Evolutionary conservation across 1,139 yeast genomes (phyloP).

Genomic region (Lodderomyces pseudojiufengensis): DNA sequence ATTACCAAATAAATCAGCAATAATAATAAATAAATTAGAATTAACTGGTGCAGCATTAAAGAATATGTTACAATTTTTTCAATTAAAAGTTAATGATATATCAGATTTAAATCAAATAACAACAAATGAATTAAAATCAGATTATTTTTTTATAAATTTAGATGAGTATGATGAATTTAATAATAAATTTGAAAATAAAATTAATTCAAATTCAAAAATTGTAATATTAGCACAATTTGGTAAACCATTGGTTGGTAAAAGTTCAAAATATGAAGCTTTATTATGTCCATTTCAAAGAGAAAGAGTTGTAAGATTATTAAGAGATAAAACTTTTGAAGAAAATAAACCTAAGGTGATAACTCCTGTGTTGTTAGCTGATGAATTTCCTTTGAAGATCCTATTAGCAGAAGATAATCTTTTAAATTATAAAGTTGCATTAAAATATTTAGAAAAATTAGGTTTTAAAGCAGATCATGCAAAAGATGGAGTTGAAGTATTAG

Average conservation of each 20-base stretch:
- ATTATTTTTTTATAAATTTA: constrained; percentile 20
- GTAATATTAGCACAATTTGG: constrained; percentile 30
- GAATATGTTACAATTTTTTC: constrained; percentile 27
- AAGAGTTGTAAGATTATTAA: constrained; percentile 23
- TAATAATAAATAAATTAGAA: constrained; percentile 30
- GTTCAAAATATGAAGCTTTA: constrained; percentile 25
- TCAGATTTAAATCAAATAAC: neutral
- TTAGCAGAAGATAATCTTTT: constrained; percentile 53
- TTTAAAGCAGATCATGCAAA: constrained; percentile 54
- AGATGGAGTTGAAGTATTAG: constrained; percentile 49
- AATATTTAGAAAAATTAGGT: constrained; percentile 50
- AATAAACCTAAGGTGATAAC: neutral
- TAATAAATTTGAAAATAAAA: constrained; percentile 7
- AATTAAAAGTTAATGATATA: constrained; percentile 24
- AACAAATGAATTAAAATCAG: constrained; percentile 1
- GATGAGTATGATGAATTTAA: constrained; percentile 16
- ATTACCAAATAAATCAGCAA: constrained; percentile 18
- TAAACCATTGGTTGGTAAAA: constrained; percentile 22
- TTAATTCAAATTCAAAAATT: constrained; percentile 14
- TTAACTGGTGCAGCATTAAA: constrained; percentile 32
- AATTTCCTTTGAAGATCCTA: constrained; percentile 42
- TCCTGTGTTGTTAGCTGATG: constrained; percentile 19
- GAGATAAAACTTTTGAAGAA: constrained; percentile 8
- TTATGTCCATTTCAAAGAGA: constrained; percentile 34
- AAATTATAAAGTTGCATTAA: constrained; percentile 49